Conservation (phyloP, 1,284 basidiomycete species). For the Calocybe gambosa region DNA sequence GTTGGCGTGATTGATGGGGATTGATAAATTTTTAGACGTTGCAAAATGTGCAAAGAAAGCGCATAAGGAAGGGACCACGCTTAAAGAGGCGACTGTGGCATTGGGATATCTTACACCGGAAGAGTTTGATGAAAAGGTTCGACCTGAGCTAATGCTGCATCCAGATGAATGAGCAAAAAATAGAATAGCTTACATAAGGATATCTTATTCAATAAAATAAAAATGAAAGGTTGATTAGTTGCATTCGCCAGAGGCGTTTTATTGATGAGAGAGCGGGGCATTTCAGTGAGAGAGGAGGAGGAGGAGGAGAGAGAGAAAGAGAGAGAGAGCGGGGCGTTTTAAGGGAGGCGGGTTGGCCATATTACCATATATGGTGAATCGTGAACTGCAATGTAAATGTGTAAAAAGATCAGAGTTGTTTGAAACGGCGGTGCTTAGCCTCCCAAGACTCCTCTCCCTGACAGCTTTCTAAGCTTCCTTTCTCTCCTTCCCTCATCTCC, state of each 20-base stretch:
- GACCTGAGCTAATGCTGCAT: slow-evolving; percentile 86
- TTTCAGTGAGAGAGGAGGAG: too few relatives aligned
- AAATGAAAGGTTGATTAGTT: too few relatives aligned
- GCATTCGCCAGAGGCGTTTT: too few relatives aligned
- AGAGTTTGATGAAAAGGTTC: slow-evolving; percentile 94
- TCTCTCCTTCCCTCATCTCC: background rate
- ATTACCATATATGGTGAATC: slow-evolving; percentile 26
- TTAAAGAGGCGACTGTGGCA: slow-evolving; percentile 91
- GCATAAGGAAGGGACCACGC: slow-evolving; percentile 93
- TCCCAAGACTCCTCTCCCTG: slow-evolving; percentile 20
- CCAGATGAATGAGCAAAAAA: slow-evolving; percentile 44
- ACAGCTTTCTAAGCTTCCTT: slow-evolving; percentile 23
- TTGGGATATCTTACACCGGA: slow-evolving; percentile 85
- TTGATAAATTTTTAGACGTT: slow-evolving; percentile 58
- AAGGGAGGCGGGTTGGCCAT: too few relatives aligned
- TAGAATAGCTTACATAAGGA: too few relatives aligned
- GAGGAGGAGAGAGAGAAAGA: too few relatives aligned
- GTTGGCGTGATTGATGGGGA: slow-evolving; percentile 15
- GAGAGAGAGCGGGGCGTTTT: too few relatives aligned
- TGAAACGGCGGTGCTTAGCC: slow-evolving; percentile 26
- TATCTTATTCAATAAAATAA: too few relatives aligned
- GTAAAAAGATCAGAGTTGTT: slow-evolving; percentile 32
- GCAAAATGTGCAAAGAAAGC: slow-evolving; percentile 99
- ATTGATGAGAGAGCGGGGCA: too few relatives aligned
- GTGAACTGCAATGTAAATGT: slow-evolving; percentile 29